A percentile compares a stretch with the other conserved stretches of the same genome.
These are phyloP conservation scores for Ogataea methylovora DNA, from an alignment of 805 yeast species.

Conservation along the genomic window DNA sequence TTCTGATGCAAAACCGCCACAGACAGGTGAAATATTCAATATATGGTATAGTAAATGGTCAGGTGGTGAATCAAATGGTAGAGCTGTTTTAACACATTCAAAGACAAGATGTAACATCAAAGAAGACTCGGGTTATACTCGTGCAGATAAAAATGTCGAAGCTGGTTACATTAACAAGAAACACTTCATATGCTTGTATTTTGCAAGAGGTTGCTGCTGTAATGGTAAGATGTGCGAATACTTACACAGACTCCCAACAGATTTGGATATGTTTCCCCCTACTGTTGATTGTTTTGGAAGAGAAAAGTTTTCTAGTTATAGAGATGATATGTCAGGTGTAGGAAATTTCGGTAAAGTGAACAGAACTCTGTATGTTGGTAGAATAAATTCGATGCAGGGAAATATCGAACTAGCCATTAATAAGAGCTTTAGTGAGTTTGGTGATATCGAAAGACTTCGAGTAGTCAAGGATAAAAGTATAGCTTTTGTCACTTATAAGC, in stretches of 20 bases:
- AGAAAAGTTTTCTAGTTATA: constrained; percentile 69
- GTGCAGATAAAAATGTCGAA: constrained; percentile 43
- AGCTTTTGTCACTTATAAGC: constrained; percentile 68
- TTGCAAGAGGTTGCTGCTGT: constrained; percentile 84
- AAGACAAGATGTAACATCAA: constrained; percentile 55
- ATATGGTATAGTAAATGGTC: constrained; percentile 90
- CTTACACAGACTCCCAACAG: constrained; percentile 68
- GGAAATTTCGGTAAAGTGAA: constrained; percentile 72
- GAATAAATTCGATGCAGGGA: constrained; percentile 32
- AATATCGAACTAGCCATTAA: constrained; percentile 32
- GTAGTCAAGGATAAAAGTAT: constrained; percentile 56
- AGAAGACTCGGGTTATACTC: constrained; percentile 69
- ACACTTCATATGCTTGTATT: constrained; percentile 64
- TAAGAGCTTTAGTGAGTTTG: constrained; percentile 64
- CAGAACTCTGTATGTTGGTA: constrained; percentile 69
- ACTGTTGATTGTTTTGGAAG: constrained; percentile 90
- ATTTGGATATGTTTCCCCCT: constrained; percentile 47
- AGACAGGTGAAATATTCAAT: constrained; percentile 74
- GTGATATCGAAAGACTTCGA: constrained; percentile 61
- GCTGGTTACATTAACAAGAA: constrained; percentile 20
- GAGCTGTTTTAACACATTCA: constrained; percentile 28
- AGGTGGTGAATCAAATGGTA: constrained; percentile 54
- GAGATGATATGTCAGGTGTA: constrained; percentile 93
- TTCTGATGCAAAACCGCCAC: constrained; percentile 61
- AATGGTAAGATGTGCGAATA: constrained; percentile 71